A percentile compares a stretch with the other conserved stretches of the same genome.
phyloP scores from a whole-genome alignment of 306 rosid species.

The Parietaria judaica region DNA sequence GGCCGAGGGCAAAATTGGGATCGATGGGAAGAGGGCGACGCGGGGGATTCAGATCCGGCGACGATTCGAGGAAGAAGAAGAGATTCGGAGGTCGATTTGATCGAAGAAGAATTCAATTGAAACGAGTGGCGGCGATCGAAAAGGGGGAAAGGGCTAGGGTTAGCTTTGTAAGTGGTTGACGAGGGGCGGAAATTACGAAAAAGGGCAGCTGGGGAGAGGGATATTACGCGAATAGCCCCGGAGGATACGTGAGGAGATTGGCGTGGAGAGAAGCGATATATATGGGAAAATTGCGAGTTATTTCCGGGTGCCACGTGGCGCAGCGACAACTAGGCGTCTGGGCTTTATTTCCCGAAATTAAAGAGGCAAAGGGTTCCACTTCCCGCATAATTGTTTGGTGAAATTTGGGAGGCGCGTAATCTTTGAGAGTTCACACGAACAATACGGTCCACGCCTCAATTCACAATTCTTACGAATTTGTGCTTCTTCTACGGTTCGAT shows the following conservation, averaged over 20 bases:
- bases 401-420: no score
- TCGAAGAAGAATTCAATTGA: conserved; percentile 29
- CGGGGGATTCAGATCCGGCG: not conserved
- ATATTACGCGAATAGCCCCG: conserved; percentile 40
- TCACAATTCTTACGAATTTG: no score
- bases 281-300: no score
- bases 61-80: conserved; percentile 6
- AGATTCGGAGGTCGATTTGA: conserved; percentile 27
- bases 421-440: no score
- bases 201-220: conserved; percentile 35
- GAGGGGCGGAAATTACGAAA: conserved; percentile 28
- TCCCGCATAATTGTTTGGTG: no score
- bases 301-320: no score
- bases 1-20: conserved; percentile 20
- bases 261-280: conserved; percentile 25
- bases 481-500: no score
- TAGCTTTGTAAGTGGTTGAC: conserved; percentile 27
- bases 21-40: conserved; percentile 23
- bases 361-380: no score
- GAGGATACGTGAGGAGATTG: conserved; percentile 2
- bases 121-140: conserved; percentile 48
- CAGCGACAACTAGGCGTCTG: no score
- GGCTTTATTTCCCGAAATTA: no score
- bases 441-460: no score
- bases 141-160: conserved; percentile 46